phyloP scores from a whole-genome alignment of 129 eudicot species.

The Kitagawia praeruptora region DNA sequence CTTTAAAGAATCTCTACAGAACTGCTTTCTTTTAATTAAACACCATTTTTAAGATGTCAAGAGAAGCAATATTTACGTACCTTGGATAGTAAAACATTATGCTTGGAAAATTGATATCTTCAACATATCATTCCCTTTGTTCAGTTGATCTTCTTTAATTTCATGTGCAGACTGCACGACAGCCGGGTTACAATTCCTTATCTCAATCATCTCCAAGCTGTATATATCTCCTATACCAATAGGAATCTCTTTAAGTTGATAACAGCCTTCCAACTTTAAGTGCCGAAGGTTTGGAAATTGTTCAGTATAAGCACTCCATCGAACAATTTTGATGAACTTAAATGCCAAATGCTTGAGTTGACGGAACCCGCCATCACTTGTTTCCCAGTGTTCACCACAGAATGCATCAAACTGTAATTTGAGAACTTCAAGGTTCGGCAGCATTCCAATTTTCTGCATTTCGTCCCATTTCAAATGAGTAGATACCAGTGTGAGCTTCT shows the following conservation, averaged over 20 bases:
- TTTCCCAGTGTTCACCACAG: constrained; percentile 14
- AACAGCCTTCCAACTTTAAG: constrained; percentile 6
- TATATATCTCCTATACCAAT: not conserved
- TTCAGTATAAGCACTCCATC: constrained; percentile 14
- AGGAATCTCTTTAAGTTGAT: constrained; percentile 17
- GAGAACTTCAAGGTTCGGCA: constrained; percentile 21
- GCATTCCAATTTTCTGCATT: constrained; percentile 11
- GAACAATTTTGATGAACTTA: not conserved
- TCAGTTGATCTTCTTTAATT: constrained; percentile 12
- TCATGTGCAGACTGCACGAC: not conserved
- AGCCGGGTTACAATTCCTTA: not conserved
- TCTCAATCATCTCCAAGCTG: constrained; percentile 14
- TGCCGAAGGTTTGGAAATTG: constrained; percentile 18
- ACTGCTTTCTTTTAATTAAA: too few species aligned
- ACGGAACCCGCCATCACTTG: constrained; percentile 18
- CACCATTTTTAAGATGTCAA: too few species aligned
- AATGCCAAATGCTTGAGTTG: constrained; percentile 15
- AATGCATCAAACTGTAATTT: constrained; percentile 9
- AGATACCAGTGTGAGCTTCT: constrained; percentile 9
- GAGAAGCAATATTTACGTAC: not conserved
- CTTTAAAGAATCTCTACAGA: too few species aligned
- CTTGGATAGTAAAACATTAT: not conserved
- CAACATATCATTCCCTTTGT: constrained; percentile 11
- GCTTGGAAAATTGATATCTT: not conserved
- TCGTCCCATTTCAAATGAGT: constrained; percentile 11